Evolutionary conservation across 306 rosid species (phyloP), one percentile per base, ranked within the genome.

Genomic region (Datisca glomerata): DNA sequence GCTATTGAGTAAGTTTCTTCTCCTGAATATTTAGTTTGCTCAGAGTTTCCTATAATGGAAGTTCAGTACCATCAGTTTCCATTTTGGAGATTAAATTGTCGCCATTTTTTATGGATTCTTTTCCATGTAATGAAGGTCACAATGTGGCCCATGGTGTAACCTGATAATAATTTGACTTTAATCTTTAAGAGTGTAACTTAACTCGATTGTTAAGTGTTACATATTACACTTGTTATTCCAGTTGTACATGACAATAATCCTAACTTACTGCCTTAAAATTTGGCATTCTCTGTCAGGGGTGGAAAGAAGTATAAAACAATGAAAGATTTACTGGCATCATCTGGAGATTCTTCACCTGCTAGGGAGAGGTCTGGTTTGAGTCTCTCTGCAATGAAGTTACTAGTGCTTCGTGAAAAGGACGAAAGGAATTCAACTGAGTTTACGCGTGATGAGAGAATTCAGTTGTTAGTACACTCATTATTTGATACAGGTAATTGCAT

Each of bases 381-480:
- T 71, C 80, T 91, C 46, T 75, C 79, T 31, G 75, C 80, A 9
- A 72, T 91, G 63, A 91, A 79, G 69, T 86, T 93, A 18, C 57
- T 89, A 60, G 70, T 91, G 70, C 57, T 91, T 52, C 80, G 85
- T 48, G 98, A 84, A 53, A 91, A 78, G 74, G 93, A 80, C 49
- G 86, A 84, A 35, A 80, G 61, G 28, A 67, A 66, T 61, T 52
- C 76, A 50, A 56, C 69, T 28, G 86, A 65, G 61, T 84, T 75
- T 63, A 34, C 59, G 59, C 49, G 44, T 18, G 54, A 91, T 42
- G 92, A 75, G 69, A 80, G 64, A 60, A 74, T 91, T 60, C 53
- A 70, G 28, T 49, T 67, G 25, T 63, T 91, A 71, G 73, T 84
- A 43, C 55, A 28, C 29, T 45, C 94, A 29, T 78, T 91, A 51